Base-by-base conservation (phyloP, 2,329 filamentous ascomycete genomes). In the Cladorrhinum sp. region DNA sequence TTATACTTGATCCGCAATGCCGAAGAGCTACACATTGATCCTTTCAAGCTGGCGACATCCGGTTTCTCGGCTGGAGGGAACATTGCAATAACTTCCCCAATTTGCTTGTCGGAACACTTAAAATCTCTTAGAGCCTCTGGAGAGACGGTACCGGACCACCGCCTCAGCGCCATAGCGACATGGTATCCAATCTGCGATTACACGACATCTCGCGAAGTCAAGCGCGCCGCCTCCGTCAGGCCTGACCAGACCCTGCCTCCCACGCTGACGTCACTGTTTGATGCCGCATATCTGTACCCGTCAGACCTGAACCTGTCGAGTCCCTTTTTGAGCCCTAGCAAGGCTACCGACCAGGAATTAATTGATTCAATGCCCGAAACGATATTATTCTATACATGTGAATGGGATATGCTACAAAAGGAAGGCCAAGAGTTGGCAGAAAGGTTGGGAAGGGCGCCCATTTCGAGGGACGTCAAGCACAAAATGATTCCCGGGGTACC, bases 31-130 rank as follows among this genome's bases (percentile, higher is more conserved):
- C 77, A 80, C 42, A 78, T 89, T 57, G 84, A 89, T 67, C 77
- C 78, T 1, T 71, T 78, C 48, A 77, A 77, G 51, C 77, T 90
- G 54, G 78, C 85, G 7, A 75, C 87, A 8, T 85, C 82, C 1
- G 87, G 87, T 12, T 88, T 89, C 71, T 87, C 84, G 1, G 84
- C 85, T 1, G 86, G 86, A 33, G 87, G 79, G 23, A 84, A 82
- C 33, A 77, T 84, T 46, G 79, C 82, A 2, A 71, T 85, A 20
- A 77, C 82, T 6, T 76, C 76, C 20, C 70, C 74, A 14, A 69
- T 77, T 36, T 68, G 73, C 1, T 63, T 77, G 1, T 63, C 68
- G 12, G 67, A 71, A 20, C 66, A 73, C 51, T 55, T 66, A 59
- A 69, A 70, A 51, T 74, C 82, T 8, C 66, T 72, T 12, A 72